Evolutionary conservation across 2,329 filamentous ascomycete species (phyloP), one percentile per base, ranked within the genome.

Genomic region (Fusarium subtropicale): DNA sequence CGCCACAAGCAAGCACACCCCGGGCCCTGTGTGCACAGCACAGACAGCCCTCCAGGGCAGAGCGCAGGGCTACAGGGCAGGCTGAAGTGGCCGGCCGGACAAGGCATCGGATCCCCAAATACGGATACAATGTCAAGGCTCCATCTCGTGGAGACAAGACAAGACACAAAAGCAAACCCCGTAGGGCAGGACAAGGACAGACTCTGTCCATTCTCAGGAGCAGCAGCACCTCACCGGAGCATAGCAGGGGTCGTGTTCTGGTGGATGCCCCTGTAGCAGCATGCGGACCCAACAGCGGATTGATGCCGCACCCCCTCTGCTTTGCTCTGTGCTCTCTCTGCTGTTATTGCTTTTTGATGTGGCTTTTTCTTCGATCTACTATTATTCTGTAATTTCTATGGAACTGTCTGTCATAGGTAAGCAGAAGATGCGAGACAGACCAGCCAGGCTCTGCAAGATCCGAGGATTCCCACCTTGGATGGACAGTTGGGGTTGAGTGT

Each of bases 31-130:
- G 28, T 34, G 24, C 20, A 45, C 18, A 11, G 31, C 18, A 31
- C 18, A 46, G 44, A 54, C 58, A 69, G 66, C 66, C 66, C 52
- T 69, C 36, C 66, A 66, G 66, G 66, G 66, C 66, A 68, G 64
- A 68, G 46, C 60, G 33, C 64, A 68, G 54, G 65, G 66, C 61
- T 66, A 65, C 56, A 68, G 46, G 64, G 54, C 54, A 53, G 52
- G 46, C 50, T 57, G 56, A 50, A 31, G 50, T 64, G 31, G 39
- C 13, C 24, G 47, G 33, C 24, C 33, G 47, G 24, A 22, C 33
- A 51, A 39, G 33, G 22, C 52, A 60, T 51, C 24, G 38, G 54
- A 46, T 46, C 44, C 18, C 44, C 44, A 39, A 46, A 30, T 46
- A 30, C 28, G 28, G 28, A 39, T 22, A 22, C 20, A 22, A 22